Evolutionary conservation across 345 rosid species (phyloP).

Genomic region (Sonneratia alba): DNA sequence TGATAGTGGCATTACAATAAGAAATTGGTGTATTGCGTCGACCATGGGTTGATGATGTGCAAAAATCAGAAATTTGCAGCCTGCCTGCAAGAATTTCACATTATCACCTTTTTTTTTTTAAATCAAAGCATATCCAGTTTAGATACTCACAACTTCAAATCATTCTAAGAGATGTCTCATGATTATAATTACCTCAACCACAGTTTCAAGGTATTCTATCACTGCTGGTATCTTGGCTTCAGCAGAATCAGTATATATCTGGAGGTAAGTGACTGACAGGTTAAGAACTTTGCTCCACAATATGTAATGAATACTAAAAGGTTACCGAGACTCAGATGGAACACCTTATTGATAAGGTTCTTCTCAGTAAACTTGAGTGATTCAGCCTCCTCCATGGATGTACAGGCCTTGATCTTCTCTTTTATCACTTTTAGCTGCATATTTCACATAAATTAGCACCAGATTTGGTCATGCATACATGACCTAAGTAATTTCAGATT

Average conservation of each 20-base stretch:
- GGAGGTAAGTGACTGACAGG: slow-evolving; percentile 11
- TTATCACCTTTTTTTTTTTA: not conserved
- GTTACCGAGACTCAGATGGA: not conserved
- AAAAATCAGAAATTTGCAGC: too few species aligned
- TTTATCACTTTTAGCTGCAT: slow-evolving; percentile 65
- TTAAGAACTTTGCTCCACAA: not conserved
- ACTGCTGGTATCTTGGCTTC: slow-evolving; percentile 91
- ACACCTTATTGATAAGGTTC: slow-evolving; percentile 80
- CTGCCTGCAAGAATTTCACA: slow-evolving; percentile 24
- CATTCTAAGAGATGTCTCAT: too few species aligned
- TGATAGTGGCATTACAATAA: slow-evolving; percentile 46
- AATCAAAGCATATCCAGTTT: not conserved
- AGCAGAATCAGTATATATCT: slow-evolving; percentile 91
- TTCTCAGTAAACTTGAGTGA: slow-evolving; percentile 67
- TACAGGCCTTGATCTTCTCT: slow-evolving; percentile 49
- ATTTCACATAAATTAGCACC: not conserved
- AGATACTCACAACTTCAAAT: too few species aligned
- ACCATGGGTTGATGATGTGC: slow-evolving; percentile 16
- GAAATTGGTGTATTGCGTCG: slow-evolving; percentile 64
- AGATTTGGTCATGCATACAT: not conserved
- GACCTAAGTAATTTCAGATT: too few species aligned
- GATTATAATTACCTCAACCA: slow-evolving; percentile 55
- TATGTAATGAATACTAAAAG: not conserved
- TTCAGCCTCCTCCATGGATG: slow-evolving; percentile 64
- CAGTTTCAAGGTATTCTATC: slow-evolving; percentile 67